These are phyloP conservation scores for Metarhizium robertsii DNA, from an alignment of 2,329 filamentous ascomycete genomes.

Conservation along the genomic window DNA sequence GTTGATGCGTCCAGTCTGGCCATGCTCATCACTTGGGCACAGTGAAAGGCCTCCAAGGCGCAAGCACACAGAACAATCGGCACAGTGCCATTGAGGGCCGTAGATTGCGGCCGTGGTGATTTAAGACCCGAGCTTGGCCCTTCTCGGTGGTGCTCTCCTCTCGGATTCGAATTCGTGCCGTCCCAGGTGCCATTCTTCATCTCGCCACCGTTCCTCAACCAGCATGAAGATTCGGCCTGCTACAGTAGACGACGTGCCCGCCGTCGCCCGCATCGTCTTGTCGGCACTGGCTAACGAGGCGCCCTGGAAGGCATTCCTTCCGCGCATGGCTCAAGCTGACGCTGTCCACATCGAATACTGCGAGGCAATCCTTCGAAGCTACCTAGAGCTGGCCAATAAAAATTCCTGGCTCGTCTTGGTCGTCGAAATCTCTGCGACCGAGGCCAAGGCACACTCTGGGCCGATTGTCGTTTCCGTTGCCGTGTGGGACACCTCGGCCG, in stretches of 20 bases:
- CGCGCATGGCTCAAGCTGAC: conserved; percentile 1
- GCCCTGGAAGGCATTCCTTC: conserved; percentile 9
- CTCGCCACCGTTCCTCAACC: neutral
- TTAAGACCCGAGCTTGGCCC: no score
- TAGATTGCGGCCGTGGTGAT: no score
- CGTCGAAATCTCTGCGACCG: conserved; percentile 5
- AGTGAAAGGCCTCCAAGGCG: no score
- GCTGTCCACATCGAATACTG: neutral
- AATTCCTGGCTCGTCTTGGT: conserved; percentile 6
- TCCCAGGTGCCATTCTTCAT: neutral
- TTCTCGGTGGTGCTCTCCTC: no score
- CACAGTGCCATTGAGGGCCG: no score
- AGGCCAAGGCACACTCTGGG: neutral
- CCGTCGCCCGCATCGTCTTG: conserved; percentile 4
- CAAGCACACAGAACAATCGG: no score
- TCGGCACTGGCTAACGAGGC: conserved; percentile 8
- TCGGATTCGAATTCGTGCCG: neutral
- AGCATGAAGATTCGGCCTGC: conserved; percentile 10
- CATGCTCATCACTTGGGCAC: no score
- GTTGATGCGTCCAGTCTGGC: no score
- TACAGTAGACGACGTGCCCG: conserved; percentile 10
- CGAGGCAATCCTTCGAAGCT: conserved; percentile 1
- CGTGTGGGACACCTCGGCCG: conserved; percentile 8
- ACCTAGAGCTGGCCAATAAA: conserved; percentile 1
- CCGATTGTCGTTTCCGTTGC: conserved; percentile 7